Conservation (phyloP, 2,329 filamentous ascomycete species). For the Penicillium sp. region DNA sequence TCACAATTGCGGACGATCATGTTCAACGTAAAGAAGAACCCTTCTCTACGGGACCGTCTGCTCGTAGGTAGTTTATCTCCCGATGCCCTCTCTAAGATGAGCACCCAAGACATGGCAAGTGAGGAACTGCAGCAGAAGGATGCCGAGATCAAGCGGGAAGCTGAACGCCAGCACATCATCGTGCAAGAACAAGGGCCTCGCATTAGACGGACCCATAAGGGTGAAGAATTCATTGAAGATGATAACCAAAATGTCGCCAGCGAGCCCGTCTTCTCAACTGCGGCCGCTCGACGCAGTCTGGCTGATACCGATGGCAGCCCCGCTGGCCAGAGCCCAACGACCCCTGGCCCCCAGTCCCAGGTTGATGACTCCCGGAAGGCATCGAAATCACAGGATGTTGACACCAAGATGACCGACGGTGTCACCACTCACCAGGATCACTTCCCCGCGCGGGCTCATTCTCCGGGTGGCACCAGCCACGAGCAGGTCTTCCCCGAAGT, state of each 20-base stretch:
- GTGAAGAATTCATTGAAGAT: constrained; percentile 78
- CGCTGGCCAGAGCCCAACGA: no score
- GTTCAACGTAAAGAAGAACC: constrained; percentile 83
- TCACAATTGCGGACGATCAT: constrained; percentile 64
- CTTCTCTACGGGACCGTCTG: constrained; percentile 65
- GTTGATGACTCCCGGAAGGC: no score
- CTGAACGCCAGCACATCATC: constrained; percentile 63
- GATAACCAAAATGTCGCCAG: constrained; percentile 48
- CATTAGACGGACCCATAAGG: constrained; percentile 84
- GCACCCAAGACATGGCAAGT: constrained; percentile 79
- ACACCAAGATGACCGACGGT: no score
- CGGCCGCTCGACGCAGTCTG: constrained; percentile 38
- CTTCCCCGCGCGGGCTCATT: no score
- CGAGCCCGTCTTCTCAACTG: constrained; percentile 44
- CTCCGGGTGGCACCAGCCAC: no score
- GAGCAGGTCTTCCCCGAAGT: constrained; percentile 39
- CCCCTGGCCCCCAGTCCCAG: no score
- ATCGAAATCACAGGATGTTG: no score
- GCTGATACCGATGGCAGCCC: constrained; percentile 25
- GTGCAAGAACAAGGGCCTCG: constrained; percentile 67
- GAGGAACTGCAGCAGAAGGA: constrained; percentile 68
- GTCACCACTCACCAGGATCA: no score
- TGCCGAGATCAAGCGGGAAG: constrained; percentile 47
- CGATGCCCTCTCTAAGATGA: constrained; percentile 76
- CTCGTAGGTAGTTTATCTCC: constrained; percentile 63